Conservation (phyloP, 768 basidiomycete species). For the Suillus americanus region DNA sequence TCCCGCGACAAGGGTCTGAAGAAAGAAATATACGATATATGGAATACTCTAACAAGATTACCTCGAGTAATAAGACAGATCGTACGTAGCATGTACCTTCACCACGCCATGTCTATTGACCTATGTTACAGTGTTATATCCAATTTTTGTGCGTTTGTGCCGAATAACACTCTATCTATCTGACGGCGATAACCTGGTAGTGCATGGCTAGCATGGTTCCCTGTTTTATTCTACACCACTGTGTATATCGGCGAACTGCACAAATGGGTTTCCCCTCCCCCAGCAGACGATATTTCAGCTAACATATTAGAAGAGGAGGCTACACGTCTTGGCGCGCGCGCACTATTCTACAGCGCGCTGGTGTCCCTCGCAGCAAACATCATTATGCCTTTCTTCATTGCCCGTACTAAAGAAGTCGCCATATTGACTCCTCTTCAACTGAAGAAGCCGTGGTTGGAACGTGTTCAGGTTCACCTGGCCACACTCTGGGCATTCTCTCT, state of each 20-base stretch:
- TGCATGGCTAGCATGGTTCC: constrained; percentile 91
- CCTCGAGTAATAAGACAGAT: constrained; percentile 79
- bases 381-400: constrained; percentile 65
- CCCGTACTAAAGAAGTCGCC: constrained; percentile 15
- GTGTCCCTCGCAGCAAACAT: constrained; percentile 69
- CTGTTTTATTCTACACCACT: constrained; percentile 84
- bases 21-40: constrained; percentile 64
- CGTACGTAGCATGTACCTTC: constrained; percentile 44
- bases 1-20: constrained; percentile 27
- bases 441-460: constrained; percentile 35
- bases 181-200: constrained; percentile 34
- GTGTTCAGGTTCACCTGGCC: constrained; percentile 58
- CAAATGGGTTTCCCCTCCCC: constrained; percentile 44
- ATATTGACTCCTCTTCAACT: constrained; percentile 17
- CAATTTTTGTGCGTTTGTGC: constrained; percentile 71
- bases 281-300: constrained; percentile 30
- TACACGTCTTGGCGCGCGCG: constrained; percentile 80
- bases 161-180: not conserved
- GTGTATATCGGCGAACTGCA: constrained; percentile 88
- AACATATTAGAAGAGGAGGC: constrained; percentile 59
- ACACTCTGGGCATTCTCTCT: constrained; percentile 81
- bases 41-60: constrained; percentile 64
- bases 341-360: constrained; percentile 76
- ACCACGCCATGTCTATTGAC: constrained; percentile 10
- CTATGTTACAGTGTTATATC: constrained; percentile 56